Evolutionary conservation across 1,284 basidiomycete genomes (phyloP).

Genomic region (Ustilago crameri): DNA sequence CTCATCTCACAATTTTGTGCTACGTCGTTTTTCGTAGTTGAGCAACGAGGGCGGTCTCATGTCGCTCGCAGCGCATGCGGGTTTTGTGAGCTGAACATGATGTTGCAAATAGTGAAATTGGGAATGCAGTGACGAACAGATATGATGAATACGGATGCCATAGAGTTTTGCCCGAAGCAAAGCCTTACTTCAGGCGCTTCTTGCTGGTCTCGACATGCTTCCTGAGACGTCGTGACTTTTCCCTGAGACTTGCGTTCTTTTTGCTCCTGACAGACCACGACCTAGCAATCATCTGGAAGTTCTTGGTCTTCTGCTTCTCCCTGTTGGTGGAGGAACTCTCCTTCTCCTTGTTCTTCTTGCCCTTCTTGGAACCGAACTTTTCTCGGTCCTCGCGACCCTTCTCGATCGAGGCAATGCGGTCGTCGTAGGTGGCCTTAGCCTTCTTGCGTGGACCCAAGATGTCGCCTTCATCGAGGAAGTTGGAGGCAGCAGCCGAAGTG

Average conservation of each 20-base stretch:
- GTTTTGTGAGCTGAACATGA: no score
- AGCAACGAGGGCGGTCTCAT: no score
- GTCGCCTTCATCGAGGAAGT: conserved; percentile 59
- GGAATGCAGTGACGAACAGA: no score
- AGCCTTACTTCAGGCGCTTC: conserved; percentile 54
- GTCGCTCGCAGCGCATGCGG: no score
- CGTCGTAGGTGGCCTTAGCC: conserved; percentile 91
- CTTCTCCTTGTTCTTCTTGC: conserved; percentile 67
- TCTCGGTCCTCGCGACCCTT: conserved; percentile 94
- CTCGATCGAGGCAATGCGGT: conserved; percentile 89
- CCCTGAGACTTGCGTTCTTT: conserved; percentile 63
- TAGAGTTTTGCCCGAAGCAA: no score
- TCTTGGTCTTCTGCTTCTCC: conserved; percentile 63
- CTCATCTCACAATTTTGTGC: no score
- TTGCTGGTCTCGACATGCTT: conserved; percentile 62
- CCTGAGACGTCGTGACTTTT: conserved; percentile 60
- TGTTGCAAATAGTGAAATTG: no score
- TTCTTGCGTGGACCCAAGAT: conserved; percentile 96
- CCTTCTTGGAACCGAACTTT: conserved; percentile 78
- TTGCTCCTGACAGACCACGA: conserved; percentile 63
- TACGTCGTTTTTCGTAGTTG: no score
- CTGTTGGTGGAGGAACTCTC: conserved; percentile 59
- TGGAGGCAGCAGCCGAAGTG: conserved; percentile 61
- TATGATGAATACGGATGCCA: no score
- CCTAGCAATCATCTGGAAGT: conserved; percentile 65